Evolutionary conservation across 306 rosid species (phyloP).

Genomic region (Sophora flavescens): DNA sequence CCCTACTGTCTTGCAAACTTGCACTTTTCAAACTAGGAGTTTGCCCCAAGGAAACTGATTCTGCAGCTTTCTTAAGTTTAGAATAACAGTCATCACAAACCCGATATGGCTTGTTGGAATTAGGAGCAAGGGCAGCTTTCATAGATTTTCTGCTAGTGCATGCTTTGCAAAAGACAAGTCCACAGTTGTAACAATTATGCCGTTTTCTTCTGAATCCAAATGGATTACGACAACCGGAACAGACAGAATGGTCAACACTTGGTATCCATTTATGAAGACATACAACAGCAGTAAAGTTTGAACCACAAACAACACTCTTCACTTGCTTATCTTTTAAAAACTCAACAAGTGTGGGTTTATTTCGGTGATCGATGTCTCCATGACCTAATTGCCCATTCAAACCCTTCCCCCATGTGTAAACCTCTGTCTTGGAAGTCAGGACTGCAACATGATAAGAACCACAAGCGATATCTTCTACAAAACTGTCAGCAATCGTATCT

Average conservation of each 20-base stretch:
- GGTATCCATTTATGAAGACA: conserved; percentile 92
- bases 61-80: conserved; percentile 74
- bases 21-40: conserved; percentile 57
- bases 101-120: conserved; percentile 74
- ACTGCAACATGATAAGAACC: conserved; percentile 95
- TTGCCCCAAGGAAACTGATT: conserved; percentile 54
- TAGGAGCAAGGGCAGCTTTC: conserved; percentile 95
- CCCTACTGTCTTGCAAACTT: conserved; percentile 53
- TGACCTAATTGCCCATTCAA: conserved; percentile 97
- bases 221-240: conserved; percentile 79
- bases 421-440: conserved; percentile 85
- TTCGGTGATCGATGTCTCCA: conserved; percentile 78
- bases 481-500: conserved; percentile 70
- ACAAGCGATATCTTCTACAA: conserved; percentile 84
- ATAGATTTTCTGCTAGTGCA: conserved; percentile 86
- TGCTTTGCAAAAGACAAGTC: conserved; percentile 87
- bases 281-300: conserved; percentile 86
- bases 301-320: conserved; percentile 83
- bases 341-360: conserved; percentile 78
- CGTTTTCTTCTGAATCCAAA: conserved; percentile 95
- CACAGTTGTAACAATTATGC: conserved; percentile 97
- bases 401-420: conserved; percentile 99
- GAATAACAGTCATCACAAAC: conserved; percentile 86
- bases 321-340: conserved; percentile 79
- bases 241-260: conserved; percentile 79